Conservation (phyloP, 306 rosid genomes). For the Vigna reflexopilosa region DNA sequence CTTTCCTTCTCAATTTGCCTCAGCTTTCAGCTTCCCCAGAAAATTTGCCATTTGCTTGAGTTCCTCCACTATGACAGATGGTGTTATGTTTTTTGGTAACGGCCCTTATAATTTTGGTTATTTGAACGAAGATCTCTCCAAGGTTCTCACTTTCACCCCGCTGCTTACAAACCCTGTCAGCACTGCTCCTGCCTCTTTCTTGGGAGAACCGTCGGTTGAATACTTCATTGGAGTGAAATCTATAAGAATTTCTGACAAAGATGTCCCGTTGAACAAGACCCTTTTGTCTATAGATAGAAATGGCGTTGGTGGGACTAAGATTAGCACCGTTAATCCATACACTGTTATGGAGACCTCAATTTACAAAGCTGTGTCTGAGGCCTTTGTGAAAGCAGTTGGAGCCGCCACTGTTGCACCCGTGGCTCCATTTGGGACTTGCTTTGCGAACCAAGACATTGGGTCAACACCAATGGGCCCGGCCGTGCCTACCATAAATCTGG, state of each 20-base stretch:
- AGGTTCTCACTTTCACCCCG: conserved; percentile 61
- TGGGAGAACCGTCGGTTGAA: conserved; percentile 56
- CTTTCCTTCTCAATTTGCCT: conserved; percentile 57
- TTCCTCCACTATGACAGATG: conserved; percentile 39
- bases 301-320: conserved; percentile 75
- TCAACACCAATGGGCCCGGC: conserved; percentile 50
- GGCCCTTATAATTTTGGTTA: conserved; percentile 50
- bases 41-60: conserved; percentile 69
- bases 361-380: conserved; percentile 50
- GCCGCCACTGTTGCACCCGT: conserved; percentile 49
- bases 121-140: conserved; percentile 47
- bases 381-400: conserved; percentile 46
- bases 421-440: conserved; percentile 66
- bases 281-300: conserved; percentile 51
- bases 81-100: conserved; percentile 59
- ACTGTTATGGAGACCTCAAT: conserved; percentile 61
- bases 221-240: conserved; percentile 67
- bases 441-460: conserved; percentile 19
- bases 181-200: conserved; percentile 32
- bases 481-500: conserved; percentile 57
- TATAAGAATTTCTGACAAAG: conserved; percentile 48
- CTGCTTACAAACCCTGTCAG: conserved; percentile 58
- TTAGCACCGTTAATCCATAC: conserved; percentile 66
- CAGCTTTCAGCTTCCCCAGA: conserved; percentile 49
- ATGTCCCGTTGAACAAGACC: conserved; percentile 47